These are phyloP conservation scores for Rhexocercosporidium sp. DNA, from an alignment of 2,329 filamentous ascomycete genomes.

Conservation along the genomic window DNA sequence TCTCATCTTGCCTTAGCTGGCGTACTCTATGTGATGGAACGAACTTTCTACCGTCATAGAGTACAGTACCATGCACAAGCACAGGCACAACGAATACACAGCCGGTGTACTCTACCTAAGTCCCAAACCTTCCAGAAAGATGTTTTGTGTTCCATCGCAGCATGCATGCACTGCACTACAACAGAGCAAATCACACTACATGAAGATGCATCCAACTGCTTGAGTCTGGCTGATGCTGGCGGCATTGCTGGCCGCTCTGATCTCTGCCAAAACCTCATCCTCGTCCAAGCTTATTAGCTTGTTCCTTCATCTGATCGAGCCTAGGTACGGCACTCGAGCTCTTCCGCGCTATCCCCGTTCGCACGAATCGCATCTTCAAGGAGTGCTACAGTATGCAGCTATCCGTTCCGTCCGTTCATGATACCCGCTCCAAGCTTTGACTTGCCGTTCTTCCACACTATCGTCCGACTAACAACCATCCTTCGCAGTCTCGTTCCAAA, in stretches of 20 bases:
- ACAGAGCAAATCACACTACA: not conserved
- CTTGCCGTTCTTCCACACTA: not conserved
- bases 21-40: not conserved
- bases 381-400: constrained; percentile 6
- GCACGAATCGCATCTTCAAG: not conserved
- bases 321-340: not conserved
- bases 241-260: constrained; percentile 4
- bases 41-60: not conserved
- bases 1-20: not conserved
- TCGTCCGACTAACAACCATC: not conserved
- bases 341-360: not conserved
- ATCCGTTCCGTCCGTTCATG: constrained; percentile 7
- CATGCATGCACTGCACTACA: not conserved
- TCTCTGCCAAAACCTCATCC: not conserved
- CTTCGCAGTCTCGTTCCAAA: not conserved
- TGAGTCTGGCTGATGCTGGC: not conserved
- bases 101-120: not conserved
- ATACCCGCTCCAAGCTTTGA: constrained; percentile 6
- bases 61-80: not conserved
- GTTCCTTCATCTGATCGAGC: constrained; percentile 1
- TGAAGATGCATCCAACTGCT: not conserved
- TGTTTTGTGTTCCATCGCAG: not conserved
- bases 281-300: not conserved
- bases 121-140: not conserved
- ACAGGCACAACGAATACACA: not conserved